A percentile compares a stretch with the other conserved stretches of the same genome.
phyloP scores from a whole-genome alignment of 2,329 filamentous ascomycete species.

The Aspergillus fischeri region DNA sequence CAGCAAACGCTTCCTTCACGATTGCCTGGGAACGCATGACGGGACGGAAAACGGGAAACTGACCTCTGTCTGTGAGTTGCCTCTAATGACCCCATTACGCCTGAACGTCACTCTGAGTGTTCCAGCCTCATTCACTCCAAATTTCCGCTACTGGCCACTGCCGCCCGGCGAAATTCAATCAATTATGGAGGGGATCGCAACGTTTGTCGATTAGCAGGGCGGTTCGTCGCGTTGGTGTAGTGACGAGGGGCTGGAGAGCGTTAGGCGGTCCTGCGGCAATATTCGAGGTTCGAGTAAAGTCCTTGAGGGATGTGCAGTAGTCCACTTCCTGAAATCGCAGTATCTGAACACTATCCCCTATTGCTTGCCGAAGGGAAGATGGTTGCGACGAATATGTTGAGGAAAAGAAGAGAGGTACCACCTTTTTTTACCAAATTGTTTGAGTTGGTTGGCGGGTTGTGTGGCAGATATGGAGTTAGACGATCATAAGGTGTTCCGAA shows the following conservation, averaged over 20 bases:
- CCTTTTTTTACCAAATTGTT: slow-evolving; percentile 14
- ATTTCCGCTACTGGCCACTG: background rate
- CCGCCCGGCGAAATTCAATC: background rate
- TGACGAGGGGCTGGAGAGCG: background rate
- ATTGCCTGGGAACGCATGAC: background rate
- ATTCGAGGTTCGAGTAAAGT: background rate
- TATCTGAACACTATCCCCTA: background rate
- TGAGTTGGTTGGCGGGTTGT: slow-evolving; percentile 19
- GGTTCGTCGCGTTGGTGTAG: background rate
- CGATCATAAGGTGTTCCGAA: slow-evolving; percentile 13
- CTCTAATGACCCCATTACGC: slow-evolving; percentile 39
- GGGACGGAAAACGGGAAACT: slow-evolving; percentile 11
- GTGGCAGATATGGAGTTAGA: slow-evolving; percentile 13
- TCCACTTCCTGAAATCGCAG: background rate
- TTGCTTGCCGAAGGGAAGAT: background rate
- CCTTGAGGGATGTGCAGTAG: background rate
- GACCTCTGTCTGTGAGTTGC: slow-evolving; percentile 35
- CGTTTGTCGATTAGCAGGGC: background rate
- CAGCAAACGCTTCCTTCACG: background rate
- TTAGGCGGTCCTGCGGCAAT: background rate
- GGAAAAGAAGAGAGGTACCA: slow-evolving; percentile 10
- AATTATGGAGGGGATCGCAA: background rate
- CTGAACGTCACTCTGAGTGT: slow-evolving; percentile 7
- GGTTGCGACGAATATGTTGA: background rate
- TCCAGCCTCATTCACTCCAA: background rate